A percentile compares a stretch with the other conserved stretches of the same genome.
phyloP scores from a whole-genome alignment of 305 asterid genomes.

The Petunia hybrid region DNA sequence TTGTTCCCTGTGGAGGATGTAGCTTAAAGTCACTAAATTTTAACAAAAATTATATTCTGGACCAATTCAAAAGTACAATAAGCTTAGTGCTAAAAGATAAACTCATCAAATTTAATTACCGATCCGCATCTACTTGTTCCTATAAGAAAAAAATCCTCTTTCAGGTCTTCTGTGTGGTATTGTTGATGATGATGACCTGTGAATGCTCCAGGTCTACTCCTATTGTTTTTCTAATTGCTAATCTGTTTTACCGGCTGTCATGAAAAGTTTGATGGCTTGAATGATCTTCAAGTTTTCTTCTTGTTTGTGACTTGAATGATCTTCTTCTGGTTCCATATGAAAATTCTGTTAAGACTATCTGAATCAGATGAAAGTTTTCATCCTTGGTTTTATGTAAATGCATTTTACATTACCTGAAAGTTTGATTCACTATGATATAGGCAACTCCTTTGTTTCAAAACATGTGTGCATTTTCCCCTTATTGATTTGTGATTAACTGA shows the following conservation, averaged over 20 bases:
- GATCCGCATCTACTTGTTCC: not conserved
- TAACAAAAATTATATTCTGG: no score
- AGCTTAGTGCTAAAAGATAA: no score
- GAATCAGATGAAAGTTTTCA: not conserved
- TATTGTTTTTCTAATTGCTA: not conserved
- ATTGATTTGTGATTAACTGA: not conserved
- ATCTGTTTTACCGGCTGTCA: not conserved
- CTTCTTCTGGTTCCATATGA: not conserved
- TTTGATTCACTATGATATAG: not conserved
- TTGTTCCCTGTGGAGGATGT: not conserved
- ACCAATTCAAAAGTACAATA: no score
- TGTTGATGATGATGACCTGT: not conserved
- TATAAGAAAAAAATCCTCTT: not conserved
- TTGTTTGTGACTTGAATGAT: not conserved
- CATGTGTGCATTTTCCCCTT: not conserved
- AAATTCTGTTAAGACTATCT: not conserved
- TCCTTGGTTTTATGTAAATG: no score
- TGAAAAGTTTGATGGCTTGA: not conserved
- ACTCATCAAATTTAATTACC: no score
- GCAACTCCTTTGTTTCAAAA: not conserved
- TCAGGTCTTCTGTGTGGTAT: not conserved
- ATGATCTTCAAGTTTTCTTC: not conserved
- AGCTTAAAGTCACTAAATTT: no score
- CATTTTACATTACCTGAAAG: not conserved
- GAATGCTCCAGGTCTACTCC: not conserved